Conservation (phyloP, 352 stramenopile species). For the Thalassiosira pacifica region DNA sequence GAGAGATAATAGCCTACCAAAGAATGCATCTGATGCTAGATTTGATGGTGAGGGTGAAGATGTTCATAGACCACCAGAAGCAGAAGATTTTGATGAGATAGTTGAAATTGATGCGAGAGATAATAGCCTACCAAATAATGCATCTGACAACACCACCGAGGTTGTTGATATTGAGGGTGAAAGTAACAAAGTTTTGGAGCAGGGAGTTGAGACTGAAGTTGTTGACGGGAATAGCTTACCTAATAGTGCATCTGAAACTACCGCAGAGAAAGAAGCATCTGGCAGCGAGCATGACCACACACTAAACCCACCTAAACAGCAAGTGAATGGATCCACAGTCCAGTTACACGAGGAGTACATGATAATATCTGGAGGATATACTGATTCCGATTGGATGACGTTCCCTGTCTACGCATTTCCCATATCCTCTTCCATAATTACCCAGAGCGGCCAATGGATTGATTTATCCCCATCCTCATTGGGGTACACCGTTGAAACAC, state of each 20-base stretch:
- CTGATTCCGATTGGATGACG: conserved; percentile 67
- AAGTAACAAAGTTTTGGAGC: conserved; percentile 1
- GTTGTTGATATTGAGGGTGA: conserved; percentile 1
- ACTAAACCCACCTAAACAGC: not conserved
- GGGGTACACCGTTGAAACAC: conserved; percentile 11
- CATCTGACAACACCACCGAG: not conserved
- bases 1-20: not conserved
- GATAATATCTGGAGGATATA: conserved; percentile 75
- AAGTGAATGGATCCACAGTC: not conserved
- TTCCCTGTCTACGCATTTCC: conserved; percentile 73
- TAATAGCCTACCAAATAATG: not conserved
- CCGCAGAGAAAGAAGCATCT: not conserved
- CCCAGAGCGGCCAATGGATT: conserved; percentile 55
- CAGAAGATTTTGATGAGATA: not conserved
- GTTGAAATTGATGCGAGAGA: not conserved
- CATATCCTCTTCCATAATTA: conserved; percentile 42
- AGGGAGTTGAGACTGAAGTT: not conserved
- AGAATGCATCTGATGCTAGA: not conserved
- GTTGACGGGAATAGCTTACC: not conserved
- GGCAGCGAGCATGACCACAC: not conserved
- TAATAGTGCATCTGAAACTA: conserved; percentile 1
- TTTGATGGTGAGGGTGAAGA: not conserved
- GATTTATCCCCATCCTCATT: conserved; percentile 48
- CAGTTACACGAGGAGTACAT: conserved; percentile 69
- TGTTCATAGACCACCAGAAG: not conserved